Conservation (phyloP, 108 stramenopile species). For the Schizochytrium sp. region DNA sequence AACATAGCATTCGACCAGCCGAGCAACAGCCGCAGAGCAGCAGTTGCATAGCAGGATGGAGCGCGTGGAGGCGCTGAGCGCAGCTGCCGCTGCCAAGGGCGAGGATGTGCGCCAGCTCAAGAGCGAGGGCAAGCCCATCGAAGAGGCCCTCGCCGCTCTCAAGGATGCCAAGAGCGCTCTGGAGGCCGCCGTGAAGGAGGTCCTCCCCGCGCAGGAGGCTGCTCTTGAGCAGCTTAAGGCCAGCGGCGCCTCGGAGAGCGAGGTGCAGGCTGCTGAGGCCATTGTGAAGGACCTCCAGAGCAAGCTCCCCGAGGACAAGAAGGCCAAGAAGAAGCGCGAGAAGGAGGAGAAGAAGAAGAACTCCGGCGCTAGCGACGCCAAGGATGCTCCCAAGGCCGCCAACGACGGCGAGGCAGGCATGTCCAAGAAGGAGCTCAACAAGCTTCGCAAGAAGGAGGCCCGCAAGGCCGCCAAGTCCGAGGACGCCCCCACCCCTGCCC, state of each 20-base stretch:
- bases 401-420: background rate
- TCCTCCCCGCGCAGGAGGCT: constrained; percentile 23
- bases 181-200: constrained; percentile 21
- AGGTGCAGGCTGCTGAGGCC: background rate
- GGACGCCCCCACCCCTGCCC: background rate
- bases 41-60: background rate
- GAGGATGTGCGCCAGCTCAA: constrained; percentile 51
- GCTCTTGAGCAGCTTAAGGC: constrained; percentile 40
- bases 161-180: constrained; percentile 2
- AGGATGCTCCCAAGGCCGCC: background rate
- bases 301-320: constrained; percentile 45
- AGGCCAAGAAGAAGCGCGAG: constrained; percentile 58
- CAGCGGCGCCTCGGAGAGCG: background rate
- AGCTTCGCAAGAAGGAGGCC: constrained; percentile 50
- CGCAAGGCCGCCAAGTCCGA: constrained; percentile 24
- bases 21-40: too few relatives aligned
- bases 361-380: background rate
- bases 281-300: constrained; percentile 23
- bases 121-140: constrained; percentile 12
- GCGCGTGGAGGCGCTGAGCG: background rate
- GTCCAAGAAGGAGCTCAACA: constrained; percentile 60
- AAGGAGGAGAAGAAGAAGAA: constrained; percentile 62
- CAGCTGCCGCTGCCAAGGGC: background rate
- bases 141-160: constrained; percentile 25
- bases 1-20: too few relatives aligned